Evolutionary conservation across 1,139 yeast genomes (phyloP), one percentile per base, ranked within the genome.

Genomic region (Spathaspora jeffriesii): DNA sequence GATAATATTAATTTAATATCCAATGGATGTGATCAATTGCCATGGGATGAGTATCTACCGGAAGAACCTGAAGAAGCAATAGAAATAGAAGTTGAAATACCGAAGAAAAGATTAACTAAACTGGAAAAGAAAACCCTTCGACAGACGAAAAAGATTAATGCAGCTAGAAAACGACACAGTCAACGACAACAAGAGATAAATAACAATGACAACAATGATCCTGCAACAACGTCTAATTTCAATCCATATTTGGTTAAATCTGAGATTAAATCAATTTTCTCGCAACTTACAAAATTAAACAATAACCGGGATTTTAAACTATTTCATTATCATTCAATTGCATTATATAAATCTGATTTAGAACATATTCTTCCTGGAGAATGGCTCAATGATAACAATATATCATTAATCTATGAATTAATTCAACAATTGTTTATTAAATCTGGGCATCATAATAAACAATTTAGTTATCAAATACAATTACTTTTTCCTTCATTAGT

Each of bases 371-470:
- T 71, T 23, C 78, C 79, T 0, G 87, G 80, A 27, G 86, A 84
- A 58, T 87, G 95, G 95, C 66, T 88, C 28, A 84, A 83, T 56
- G 95, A 87, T 58, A 85, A 84, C 57, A 81, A 84, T 53, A 77
- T 88, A 34, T 71, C 88, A 1, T 79, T 86, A 49, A 64, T 84
- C 21, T 86, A 76, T 61, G 91, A 85, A 59, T 72, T 78, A 52
- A 63, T 88, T 41, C 53, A 44, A 36, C 62, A 55, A 45, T 55
- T 53, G 21, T 65, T 55, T 42, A 47, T 57, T 18, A 47, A 53
- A 47, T 39, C 46, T 2, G 40, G 40, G 7, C 18, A 30, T n/a
- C n/a, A n/a, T n/a, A n/a, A n/a, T 25, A 21, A 43, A 20, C 46
- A 50, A 2, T 60, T 56, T 46, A 56, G 53, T 40, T 55, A 54